Base-by-base conservation (phyloP, 2,329 filamentous ascomycete species). In the Madurella mycetomatis region DNA sequence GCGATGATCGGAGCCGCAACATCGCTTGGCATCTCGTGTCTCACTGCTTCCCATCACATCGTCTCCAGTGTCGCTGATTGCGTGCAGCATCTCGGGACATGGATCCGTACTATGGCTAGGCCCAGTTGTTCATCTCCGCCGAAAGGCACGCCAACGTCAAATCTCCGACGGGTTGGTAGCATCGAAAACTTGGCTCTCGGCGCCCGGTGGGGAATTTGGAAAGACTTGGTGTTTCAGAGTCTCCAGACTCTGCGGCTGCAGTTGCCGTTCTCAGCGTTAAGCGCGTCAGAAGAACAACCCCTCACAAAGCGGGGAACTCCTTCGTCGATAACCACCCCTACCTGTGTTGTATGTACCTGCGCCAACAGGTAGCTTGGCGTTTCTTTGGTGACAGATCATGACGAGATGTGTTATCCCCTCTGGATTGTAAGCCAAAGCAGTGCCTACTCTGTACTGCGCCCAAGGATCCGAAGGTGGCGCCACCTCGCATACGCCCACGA, bases 191-290 rank as follows among this genome's bases (percentile, higher is more conserved):
- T 49, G 49, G 51, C 48, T 15, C 48, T 49, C 16, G 55, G 34
- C 41, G 46, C 5, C 19, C n/a, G 25, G 13, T 11, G 13, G 47
- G 18, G 43, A n/a, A 25, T 30, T 8, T 3, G 41, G 25, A 11
- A 41, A 51, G 45, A n/a, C 45, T 2, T 47, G 37, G 44, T 19
- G 55, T 57, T 57, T 57, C 55, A 57, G 49, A 52, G 19, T 46
- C 45, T 19, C 51, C 9, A 40, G 11, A 47, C 32, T 25, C 15
- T 16, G 42, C 34, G 31, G 7, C n/a, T 53, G 12, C 47, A 50
- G 45, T 31, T 25, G n/a, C 18, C 39, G 40, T 40, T 11, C 12
- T 32, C 16, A 32, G 25, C 4, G 31, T 39, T 53, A 53, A 55
- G 55, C 50, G 46, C 42, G 31, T 39, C 7, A 41, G 25, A 25